These are phyloP conservation scores for Pleurotus platypus DNA, from an alignment of 768 basidiomycete genomes.

Conservation along the genomic window DNA sequence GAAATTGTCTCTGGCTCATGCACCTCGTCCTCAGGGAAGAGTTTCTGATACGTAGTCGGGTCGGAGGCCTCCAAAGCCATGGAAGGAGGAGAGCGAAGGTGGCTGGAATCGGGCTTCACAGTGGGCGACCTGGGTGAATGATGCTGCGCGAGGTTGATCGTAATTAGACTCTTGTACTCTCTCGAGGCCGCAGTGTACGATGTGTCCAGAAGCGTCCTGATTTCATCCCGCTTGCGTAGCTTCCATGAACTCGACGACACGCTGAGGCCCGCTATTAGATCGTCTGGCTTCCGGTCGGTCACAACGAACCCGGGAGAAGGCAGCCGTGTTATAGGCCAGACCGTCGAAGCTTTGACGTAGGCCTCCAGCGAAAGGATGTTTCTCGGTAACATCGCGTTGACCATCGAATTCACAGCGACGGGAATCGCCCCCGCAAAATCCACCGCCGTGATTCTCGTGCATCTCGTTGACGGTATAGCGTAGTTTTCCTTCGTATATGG, in stretches of 20 bases:
- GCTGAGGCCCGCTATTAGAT: conserved; percentile 27
- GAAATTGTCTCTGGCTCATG: conserved; percentile 19
- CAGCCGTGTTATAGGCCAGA: conserved; percentile 63
- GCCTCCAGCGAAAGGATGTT: conserved; percentile 72
- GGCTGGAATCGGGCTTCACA: conserved; percentile 27
- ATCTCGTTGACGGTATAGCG: conserved; percentile 88
- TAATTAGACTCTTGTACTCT: conserved; percentile 48
- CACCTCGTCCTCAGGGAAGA: conserved; percentile 18
- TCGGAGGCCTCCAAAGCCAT: not conserved
- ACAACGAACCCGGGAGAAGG: conserved; percentile 65
- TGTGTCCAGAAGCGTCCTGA: conserved; percentile 52
- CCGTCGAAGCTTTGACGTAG: conserved; percentile 62
- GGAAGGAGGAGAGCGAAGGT: conserved; percentile 27
- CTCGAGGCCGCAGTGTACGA: conserved; percentile 46
- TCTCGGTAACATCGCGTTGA: conserved; percentile 75
- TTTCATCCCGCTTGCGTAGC: conserved; percentile 56
- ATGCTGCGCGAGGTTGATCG: conserved; percentile 10
- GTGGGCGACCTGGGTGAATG: conserved; percentile 5
- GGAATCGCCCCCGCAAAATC: conserved; percentile 88
- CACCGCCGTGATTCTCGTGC: conserved; percentile 78
- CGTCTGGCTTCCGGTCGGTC: conserved; percentile 48
- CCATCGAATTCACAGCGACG: conserved; percentile 77
- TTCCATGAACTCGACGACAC: conserved; percentile 46
- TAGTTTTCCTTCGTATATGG: conserved; percentile 94
- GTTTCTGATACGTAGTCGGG: conserved; percentile 3